Evolutionary conservation across 2,329 filamentous ascomycete species (phyloP), one percentile per base, ranked within the genome.

Genomic region (Drechslerella dactyloides): DNA sequence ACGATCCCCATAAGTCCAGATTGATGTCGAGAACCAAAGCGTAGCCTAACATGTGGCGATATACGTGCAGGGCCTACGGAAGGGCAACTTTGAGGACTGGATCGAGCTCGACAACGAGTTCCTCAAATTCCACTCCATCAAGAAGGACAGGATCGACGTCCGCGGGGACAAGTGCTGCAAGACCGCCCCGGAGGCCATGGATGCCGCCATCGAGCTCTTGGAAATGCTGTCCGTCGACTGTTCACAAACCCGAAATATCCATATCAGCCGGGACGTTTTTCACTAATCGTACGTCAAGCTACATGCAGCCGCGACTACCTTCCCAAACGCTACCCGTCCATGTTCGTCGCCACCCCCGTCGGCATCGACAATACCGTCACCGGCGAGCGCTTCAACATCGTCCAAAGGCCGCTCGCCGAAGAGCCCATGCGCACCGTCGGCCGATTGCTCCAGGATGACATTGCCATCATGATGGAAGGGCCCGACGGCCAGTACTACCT

Each of bases 101-200:
- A 91, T 93, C 84, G 90, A 96, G 79, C 84, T 96, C 24, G 91
- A 96, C 80, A 93, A 89, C 77, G 84, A 93, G 52, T 96, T 86
- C 78, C 83, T 87, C 0, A 85, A 85, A 59, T 96, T 84, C 78
- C 90, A 96, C 79, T 83, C 83, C 33, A 85, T 89, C 74, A 96
- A 96, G 79, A 83, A 84, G 0, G 81, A 81, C 13, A 85, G 91
- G 0, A 90, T 96, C 53, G 76, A 78, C 13, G 86, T 90, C 73
- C 84, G 90, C 0, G 89, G 86, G 0, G 73, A 79, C 0, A 90
- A 89, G 78, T 91, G 89, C 80, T 88, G 86, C 77, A 80, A 80
- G 13, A 93, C 90, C 0, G 84, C 86, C 1, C 87, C 89, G 0
- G 85, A 89, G 73, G 90, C 89, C 0, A 88, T 85, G 78, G 85